Percentiles rank a stretch among this genome's conserved stretches.
Conservation (phyloP, 2,329 filamentous ascomycete species). For the Fragosphaeria purpurea region DNA sequence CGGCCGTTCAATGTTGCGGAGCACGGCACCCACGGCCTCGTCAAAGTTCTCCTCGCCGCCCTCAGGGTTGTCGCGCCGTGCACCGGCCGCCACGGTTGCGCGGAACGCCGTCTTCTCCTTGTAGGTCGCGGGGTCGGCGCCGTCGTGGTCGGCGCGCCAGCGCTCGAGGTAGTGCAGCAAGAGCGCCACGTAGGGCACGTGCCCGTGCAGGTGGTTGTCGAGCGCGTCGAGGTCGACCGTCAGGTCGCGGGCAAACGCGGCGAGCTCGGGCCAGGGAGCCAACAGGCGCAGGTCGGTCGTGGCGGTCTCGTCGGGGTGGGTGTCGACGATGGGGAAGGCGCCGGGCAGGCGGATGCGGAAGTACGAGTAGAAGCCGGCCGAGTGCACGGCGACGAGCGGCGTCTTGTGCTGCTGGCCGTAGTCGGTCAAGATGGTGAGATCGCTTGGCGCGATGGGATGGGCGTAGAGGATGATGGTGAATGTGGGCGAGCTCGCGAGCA, state of each 20-base stretch:
- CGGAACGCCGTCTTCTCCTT: conserved; percentile 81
- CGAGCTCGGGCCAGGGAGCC: conserved; percentile 75
- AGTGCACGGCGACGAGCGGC: conserved; percentile 75
- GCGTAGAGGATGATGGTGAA: conserved; percentile 49
- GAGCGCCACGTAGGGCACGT: conserved; percentile 78
- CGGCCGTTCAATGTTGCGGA: conserved; percentile 71
- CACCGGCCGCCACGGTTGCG: conserved; percentile 53
- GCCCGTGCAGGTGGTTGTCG: conserved; percentile 74
- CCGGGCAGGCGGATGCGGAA: conserved; percentile 70
- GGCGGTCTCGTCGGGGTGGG: conserved; percentile 80
- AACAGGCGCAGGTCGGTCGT: conserved; percentile 78
- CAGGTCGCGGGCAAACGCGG: conserved; percentile 54
- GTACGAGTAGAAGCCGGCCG: conserved; percentile 83
- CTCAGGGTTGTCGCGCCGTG: conserved; percentile 64
- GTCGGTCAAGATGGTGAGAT: conserved; percentile 33
- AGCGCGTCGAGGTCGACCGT: conserved; percentile 60
- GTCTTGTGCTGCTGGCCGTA: conserved; percentile 48
- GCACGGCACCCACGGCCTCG: conserved; percentile 75
- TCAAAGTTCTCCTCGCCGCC: conserved; percentile 96
- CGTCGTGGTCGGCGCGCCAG: conserved; percentile 66
- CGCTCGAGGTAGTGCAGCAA: conserved; percentile 70
- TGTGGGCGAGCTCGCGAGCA: conserved; percentile 29
- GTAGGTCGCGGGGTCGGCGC: conserved; percentile 61
- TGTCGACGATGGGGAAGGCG: conserved; percentile 89
- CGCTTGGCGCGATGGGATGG: conserved; percentile 35